A percentile compares a stretch with the other conserved stretches of the same genome.
These are phyloP conservation scores for Gynandropsis gynandra DNA, from an alignment of 345 rosid genomes.

Conservation along the genomic window DNA sequence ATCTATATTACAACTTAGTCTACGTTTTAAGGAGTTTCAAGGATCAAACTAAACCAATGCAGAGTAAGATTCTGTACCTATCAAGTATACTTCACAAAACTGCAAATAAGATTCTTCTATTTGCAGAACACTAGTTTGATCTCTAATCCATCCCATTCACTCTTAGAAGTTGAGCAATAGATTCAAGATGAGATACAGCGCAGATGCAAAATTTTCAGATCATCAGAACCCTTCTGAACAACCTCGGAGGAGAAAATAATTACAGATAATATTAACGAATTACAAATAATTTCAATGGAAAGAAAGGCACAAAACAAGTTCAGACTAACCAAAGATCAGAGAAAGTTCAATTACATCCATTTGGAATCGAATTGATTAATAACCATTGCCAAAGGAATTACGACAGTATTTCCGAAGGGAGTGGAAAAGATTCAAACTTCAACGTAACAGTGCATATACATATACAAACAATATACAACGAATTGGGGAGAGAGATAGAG, in stretches of 20 bases:
- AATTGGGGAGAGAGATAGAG: background rate
- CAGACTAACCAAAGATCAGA: background rate
- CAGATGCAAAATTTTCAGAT: background rate
- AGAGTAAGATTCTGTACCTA: no score
- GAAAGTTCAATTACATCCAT: conserved; percentile 10
- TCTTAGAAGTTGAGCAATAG: background rate
- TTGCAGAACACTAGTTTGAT: no score
- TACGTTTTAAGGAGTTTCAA: no score
- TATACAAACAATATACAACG: background rate
- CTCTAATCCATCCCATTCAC: background rate
- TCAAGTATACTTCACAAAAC: no score
- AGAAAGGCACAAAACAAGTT: background rate
- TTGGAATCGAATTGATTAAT: background rate
- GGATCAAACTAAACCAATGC: no score
- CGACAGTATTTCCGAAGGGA: background rate
- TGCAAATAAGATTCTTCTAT: no score
- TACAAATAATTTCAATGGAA: no score
- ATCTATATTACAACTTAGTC: no score
- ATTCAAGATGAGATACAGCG: conserved; percentile 8
- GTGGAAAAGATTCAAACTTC: background rate
- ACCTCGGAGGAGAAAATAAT: no score
- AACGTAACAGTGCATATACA: background rate
- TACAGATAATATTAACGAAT: no score
- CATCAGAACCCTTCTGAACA: background rate
- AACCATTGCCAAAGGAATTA: background rate